Evolutionary conservation across 2,329 filamentous ascomycete genomes (phyloP).

Genomic region (Beauveria bassiana): DNA sequence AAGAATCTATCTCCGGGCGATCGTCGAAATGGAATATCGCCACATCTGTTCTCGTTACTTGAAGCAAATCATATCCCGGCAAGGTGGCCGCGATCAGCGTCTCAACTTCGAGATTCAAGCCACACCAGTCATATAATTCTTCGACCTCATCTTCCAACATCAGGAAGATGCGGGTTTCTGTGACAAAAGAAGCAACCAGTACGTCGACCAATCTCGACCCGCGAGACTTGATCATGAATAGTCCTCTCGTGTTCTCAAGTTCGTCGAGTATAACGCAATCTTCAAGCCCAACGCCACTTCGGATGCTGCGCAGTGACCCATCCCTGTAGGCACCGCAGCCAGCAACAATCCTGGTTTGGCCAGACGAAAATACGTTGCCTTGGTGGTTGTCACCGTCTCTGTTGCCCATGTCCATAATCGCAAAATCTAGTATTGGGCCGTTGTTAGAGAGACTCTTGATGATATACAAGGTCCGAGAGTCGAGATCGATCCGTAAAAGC

Average conservation of each 20-base stretch:
- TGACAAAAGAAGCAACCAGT: conserved; percentile 71
- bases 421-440: conserved; percentile 86
- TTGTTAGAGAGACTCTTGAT: conserved; percentile 70
- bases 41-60: conserved; percentile 62
- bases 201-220: conserved; percentile 52
- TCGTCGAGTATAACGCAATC: conserved; percentile 77
- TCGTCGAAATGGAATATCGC: conserved; percentile 54
- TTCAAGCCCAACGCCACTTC: conserved; percentile 88
- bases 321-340: conserved; percentile 87
- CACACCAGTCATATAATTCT: conserved; percentile 70
- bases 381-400: conserved; percentile 65
- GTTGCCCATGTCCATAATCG: conserved; percentile 92
- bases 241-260: conserved; percentile 62
- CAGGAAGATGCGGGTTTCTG: conserved; percentile 73
- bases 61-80: conserved; percentile 56
- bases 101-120: conserved; percentile 58
- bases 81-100: conserved; percentile 68
- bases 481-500: conserved; percentile 53
- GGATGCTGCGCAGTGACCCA: conserved; percentile 79
- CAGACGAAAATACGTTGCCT: conserved; percentile 87
- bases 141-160: conserved; percentile 76
- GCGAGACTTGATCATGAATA: conserved; percentile 60
- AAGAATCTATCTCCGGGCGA: conserved; percentile 47
- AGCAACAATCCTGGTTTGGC: conserved; percentile 87
- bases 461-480: conserved; percentile 45